phyloP scores from a whole-genome alignment of 495 filamentous ascomycete genomes.

The Entonaema liquescens region DNA sequence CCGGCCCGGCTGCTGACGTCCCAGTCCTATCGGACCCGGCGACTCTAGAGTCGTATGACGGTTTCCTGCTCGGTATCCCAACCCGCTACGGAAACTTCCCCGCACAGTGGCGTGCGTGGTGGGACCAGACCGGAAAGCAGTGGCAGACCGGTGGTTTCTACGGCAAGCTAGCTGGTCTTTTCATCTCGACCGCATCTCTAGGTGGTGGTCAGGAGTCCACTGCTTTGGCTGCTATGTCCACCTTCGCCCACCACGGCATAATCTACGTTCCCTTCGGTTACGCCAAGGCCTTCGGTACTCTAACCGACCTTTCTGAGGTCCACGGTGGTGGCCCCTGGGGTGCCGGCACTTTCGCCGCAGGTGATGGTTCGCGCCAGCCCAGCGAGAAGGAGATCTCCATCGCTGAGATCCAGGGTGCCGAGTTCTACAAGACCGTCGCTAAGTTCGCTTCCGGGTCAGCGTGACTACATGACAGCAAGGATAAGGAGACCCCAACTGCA shows the following conservation, averaged over 20 bases:
- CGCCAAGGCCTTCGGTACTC: constrained; percentile 74
- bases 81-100: constrained; percentile 99
- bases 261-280: constrained; percentile 96
- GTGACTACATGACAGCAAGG: constrained; percentile 83
- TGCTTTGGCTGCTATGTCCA: constrained; percentile 81
- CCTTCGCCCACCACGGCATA: constrained; percentile 91
- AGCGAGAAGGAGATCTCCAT: constrained; percentile 75
- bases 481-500: constrained; percentile 5
- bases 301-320: constrained; percentile 76
- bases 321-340: constrained; percentile 93
- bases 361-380: constrained; percentile 85
- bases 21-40: constrained; percentile 70
- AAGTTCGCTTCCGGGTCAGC: constrained; percentile 66
- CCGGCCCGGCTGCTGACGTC: constrained; percentile 73
- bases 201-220: constrained; percentile 97
- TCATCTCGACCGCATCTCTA: constrained; percentile 80
- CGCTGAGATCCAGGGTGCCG: constrained; percentile 81
- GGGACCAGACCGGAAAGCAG: constrained; percentile 81
- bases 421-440: constrained; percentile 81
- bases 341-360: constrained; percentile 87
- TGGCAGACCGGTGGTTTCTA: constrained; percentile 77
- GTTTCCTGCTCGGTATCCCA: constrained; percentile 92
- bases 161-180: constrained; percentile 93
- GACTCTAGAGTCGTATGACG: constrained; percentile 81
- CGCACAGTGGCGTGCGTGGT: constrained; percentile 92